Base-by-base conservation (phyloP, 140 eudicot species). In the Bidens hawaiensis region DNA sequence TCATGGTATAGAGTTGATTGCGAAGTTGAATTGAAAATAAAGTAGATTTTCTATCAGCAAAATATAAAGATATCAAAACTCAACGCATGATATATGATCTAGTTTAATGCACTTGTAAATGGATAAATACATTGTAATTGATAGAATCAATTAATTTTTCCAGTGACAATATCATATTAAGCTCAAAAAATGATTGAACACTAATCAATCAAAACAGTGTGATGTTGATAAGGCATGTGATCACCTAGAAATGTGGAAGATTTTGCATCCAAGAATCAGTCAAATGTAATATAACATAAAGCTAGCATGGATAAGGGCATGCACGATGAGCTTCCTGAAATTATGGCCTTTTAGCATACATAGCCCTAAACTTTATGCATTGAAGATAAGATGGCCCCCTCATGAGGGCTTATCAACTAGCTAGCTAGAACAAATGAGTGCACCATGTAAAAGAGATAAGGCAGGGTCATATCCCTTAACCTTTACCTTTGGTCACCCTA, bases 361-460 rank as follows among this genome's bases (percentile, higher is more conserved):
- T 55, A 23, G 62, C 73, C 73, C 24, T 47, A 65, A 65, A 73
- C 61, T 57, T 26, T 66, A 58, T 48, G 57, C 55, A 51, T 24
- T 74, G 16, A 34, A 65, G 69, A 66, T 65, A 74, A 74, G 58
- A 48, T 47, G 48, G 62, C 75, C 74, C 75, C 53, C 45, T 21
- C 8, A 25, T 47, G 62, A 58, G 30, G 67, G 57, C 68, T 65
- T 58, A 47, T 73, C 69, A 61, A 50, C 24, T 40, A 25, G 14
- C 65, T 63, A 61, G 38, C 24, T 40, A 25, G 14, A 71, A 15
- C 12, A 62, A 40, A 71, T 62, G 40, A 50, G 70, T 71, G 68
- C 72, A 65, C 73, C 75, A 65, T 58, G 74, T 66, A 48, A 74
- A 74, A 66, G 62, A 59, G 73, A 74, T 66, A 66, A 66, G n/a